Evolutionary conservation across 2,329 filamentous ascomycete species (phyloP), one percentile per base, ranked within the genome.

Genomic region (Fusarium austroafricanum): DNA sequence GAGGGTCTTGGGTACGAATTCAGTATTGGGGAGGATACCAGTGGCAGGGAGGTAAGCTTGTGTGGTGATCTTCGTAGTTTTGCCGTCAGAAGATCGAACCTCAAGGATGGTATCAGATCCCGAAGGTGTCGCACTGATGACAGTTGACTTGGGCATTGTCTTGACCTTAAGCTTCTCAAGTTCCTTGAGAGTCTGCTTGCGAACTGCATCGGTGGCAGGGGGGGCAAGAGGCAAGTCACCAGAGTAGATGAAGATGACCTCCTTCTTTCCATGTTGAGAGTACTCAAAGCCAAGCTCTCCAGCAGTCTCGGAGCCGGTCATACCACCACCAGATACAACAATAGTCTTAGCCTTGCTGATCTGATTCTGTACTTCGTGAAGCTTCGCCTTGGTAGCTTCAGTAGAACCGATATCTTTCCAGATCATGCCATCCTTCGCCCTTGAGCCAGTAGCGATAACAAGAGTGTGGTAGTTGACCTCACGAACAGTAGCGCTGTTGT

Each of bases 371-470:
- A 82, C 68, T 18, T 66, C 53, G 28, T 77, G 77, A 5, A 86
- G 69, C 20, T 75, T 75, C 1, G 75, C 73, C 53, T 79, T 80
- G 28, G 83, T 84, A 55, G 79, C 71, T 54, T 82, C 77, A 1
- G 81, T 81, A 3, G 80, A 79, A 6, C 74, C 79, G 11, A 83
- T 65, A 20, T 74, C 75, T 74, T 87, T 88, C 75, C 83, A 88
- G 1, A 86, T 85, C 75, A 84, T 78, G 61, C 73, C 75, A 6
- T 79, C 80, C 21, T 71, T 76, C 31, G 80, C 79, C 28, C 78
- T 77, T 5, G 83, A 76, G 10, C 87, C 87, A 4, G 87, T 89
- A 11, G 86, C 85, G 42, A 89, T 76, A 61, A 89, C 72, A 14
- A 89, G 77, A 21, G 81, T 81, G 66, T 87, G 81, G 70, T 89